phyloP scores from a whole-genome alignment of 805 yeast species.

The Candida verbasci region DNA sequence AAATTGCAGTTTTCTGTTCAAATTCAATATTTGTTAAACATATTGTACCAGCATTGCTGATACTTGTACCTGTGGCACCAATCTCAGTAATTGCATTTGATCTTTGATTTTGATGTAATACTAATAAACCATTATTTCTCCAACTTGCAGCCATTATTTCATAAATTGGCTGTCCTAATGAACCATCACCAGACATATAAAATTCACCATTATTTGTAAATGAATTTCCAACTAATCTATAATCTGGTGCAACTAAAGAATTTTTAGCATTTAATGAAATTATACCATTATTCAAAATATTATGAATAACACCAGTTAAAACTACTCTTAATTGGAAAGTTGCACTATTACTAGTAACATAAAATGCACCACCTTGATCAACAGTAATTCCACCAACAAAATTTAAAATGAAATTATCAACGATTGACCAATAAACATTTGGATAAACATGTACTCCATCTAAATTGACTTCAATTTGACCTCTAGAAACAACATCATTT shows the following conservation, averaged over 20 bases:
- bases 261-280: slow-evolving; percentile 18
- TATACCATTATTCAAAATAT: slow-evolving; percentile 15
- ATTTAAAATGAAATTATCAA: slow-evolving; percentile 16
- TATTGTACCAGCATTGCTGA: slow-evolving; percentile 22
- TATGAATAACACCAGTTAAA: slow-evolving; percentile 11
- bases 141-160: slow-evolving; percentile 11
- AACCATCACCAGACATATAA: slow-evolving; percentile 18
- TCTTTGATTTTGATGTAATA: slow-evolving; percentile 11
- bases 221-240: slow-evolving; percentile 10
- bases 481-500: slow-evolving; percentile 14
- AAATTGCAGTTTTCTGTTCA: slow-evolving; percentile 15
- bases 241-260: slow-evolving; percentile 14
- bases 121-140: slow-evolving; percentile 17
- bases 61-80: slow-evolving; percentile 12
- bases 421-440: slow-evolving; percentile 23
- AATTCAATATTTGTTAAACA: slow-evolving; percentile 21
- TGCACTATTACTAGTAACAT: slow-evolving; percentile 13
- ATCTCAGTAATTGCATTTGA: slow-evolving; percentile 10
- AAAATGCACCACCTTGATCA: slow-evolving; percentile 20
- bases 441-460: slow-evolving; percentile 16
- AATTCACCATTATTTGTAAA: slow-evolving; percentile 21
- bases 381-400: slow-evolving; percentile 19
- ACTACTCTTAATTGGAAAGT: slow-evolving; percentile 10
- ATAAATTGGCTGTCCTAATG: slow-evolving; percentile 12
- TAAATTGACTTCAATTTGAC: slow-evolving; percentile 13